Percentiles rank a stretch among this genome's conserved stretches.
phyloP scores from a whole-genome alignment of 2,329 filamentous ascomycete genomes.

The Emmonsiellopsis sp. region DNA sequence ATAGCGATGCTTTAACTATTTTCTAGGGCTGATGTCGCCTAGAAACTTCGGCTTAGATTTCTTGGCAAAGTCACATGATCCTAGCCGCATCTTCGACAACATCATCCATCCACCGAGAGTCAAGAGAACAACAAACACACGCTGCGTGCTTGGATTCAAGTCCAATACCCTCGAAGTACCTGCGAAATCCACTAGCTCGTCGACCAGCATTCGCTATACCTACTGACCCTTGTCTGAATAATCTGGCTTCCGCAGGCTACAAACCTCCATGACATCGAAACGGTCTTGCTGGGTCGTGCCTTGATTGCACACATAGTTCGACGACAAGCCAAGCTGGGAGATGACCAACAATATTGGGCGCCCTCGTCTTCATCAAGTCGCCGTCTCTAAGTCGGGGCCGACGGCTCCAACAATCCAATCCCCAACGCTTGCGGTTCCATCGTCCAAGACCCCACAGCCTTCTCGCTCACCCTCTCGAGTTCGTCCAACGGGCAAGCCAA shows the following conservation, averaged over 20 bases:
- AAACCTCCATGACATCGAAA: conserved; percentile 3
- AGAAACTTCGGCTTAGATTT: no score
- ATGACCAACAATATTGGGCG: conserved; percentile 28
- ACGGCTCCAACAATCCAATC: conserved; percentile 23
- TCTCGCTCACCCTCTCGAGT: conserved; percentile 24
- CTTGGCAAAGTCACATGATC: no score
- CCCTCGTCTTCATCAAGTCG: conserved; percentile 32
- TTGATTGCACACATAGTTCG: background rate
- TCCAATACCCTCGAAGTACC: no score
- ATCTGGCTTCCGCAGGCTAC: background rate
- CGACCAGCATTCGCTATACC: no score
- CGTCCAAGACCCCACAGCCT: conserved; percentile 20
- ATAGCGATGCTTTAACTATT: no score
- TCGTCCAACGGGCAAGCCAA: conserved; percentile 12
- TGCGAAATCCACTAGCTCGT: no score
- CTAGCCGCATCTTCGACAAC: no score
- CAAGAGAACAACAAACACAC: no score
- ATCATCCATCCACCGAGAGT: no score
- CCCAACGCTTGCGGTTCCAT: conserved; percentile 19
- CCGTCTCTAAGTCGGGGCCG: conserved; percentile 27
- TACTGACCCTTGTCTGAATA: background rate
- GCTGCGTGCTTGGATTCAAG: no score
- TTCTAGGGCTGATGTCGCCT: no score
- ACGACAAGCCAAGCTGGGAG: conserved; percentile 17
- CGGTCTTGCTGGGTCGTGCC: background rate